A percentile compares a stretch with the other conserved stretches of the same genome.
Conservation (phyloP, 495 filamentous ascomycete species). For the Chlorociboria aeruginascens region DNA sequence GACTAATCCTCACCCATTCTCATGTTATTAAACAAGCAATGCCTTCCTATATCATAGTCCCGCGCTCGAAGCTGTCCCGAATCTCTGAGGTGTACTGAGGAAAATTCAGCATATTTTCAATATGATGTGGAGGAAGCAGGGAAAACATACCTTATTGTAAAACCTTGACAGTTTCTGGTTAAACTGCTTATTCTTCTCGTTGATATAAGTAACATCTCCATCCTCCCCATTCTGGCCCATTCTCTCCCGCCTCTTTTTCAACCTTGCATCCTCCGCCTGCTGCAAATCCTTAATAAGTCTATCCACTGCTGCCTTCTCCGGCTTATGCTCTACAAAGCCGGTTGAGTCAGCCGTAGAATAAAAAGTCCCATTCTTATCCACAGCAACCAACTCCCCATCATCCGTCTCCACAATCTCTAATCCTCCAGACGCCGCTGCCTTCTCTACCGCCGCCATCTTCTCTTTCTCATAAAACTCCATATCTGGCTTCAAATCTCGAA, state of each 20-base stretch:
- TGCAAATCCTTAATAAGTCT: constrained; percentile 72
- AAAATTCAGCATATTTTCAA: constrained; percentile 23
- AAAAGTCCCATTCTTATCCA: constrained; percentile 82
- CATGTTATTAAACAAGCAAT: not conserved
- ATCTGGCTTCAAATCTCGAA: constrained; percentile 58
- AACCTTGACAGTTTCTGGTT: constrained; percentile 92
- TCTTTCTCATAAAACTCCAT: constrained; percentile 73
- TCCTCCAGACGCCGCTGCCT: constrained; percentile 65
- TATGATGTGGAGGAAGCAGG: not conserved
- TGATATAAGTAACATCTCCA: constrained; percentile 94
- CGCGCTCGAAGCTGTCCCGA: constrained; percentile 92
- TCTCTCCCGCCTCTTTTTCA: constrained; percentile 76
- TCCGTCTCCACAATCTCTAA: constrained; percentile 89
- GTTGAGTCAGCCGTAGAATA: constrained; percentile 77
- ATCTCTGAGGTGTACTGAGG: constrained; percentile 85
- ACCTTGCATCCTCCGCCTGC: constrained; percentile 74
- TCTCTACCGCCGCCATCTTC: constrained; percentile 74
- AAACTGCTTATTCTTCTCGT: constrained; percentile 99
- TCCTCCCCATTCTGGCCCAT: constrained; percentile 63
- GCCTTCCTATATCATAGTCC: constrained; percentile 63
- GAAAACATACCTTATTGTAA: constrained; percentile 71
- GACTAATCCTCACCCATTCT: not conserved
- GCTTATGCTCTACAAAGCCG: constrained; percentile 73
- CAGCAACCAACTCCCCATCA: constrained; percentile 85
- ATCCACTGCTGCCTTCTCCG: constrained; percentile 83